Base-by-base conservation (phyloP, 371 early-diverging fungal species). In the Circinella minor region DNA sequence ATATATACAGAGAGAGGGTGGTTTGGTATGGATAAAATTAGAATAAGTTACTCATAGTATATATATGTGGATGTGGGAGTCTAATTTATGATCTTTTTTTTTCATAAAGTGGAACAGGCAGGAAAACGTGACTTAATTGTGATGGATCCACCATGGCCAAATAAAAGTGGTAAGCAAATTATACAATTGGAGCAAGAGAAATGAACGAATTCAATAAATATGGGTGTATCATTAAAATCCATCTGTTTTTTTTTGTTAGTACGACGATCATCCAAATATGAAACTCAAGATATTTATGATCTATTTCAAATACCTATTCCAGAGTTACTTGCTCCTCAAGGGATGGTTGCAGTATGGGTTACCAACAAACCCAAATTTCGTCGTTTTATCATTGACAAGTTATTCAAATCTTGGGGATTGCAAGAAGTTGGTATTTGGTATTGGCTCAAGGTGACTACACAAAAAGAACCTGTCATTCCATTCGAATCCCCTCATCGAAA, bases 111-210 rank as follows among this genome's bases (percentile, higher is more conserved):
- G 1, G 14, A 68, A 11, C 63, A 63, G 27, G 27, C 68, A n/a
- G 79, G 77, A 46, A 83, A 82, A 10, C 91, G 85, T 63, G 85
- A 88, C 69, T 67, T 90, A 9, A 80, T 94, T 36, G 83, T 94
- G 0, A 86, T 91, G 86, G 94, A 94, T 71, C 93, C 93, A 39
- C 94, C 94, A 36, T 94, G 92, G 93, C 88, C 88, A 14, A 94
- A 94, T 67, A 89, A 84, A 59, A 82, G 82, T 57, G 84, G 84
- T 80, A 80, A 70, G 38, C 43, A 43, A 11, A 43, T 43, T 27
- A 27, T 27, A 2, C 27, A 27, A 27, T 27, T 27, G 27, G 2
- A 27, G 27, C 27, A 27, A 27, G 27, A 1, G 27, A 27, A 27
- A 27, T 27, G 2, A 27, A 27, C 27, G 27, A 2, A 27, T 27